These are phyloP conservation scores for Cenchrus fungigraminus DNA, from an alignment of 176 grass and related monocot genomes.

Conservation along the genomic window DNA sequence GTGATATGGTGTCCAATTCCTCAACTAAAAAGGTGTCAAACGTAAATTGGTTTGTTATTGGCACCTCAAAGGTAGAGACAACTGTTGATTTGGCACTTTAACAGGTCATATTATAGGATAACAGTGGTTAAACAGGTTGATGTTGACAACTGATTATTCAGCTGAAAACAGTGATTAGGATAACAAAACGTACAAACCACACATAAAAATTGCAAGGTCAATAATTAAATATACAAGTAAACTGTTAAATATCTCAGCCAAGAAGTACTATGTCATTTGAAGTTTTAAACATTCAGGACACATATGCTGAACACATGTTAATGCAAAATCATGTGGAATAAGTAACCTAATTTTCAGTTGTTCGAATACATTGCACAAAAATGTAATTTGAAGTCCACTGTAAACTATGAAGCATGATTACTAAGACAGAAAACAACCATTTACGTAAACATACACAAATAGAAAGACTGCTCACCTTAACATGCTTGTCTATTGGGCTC, in stretches of 20 bases:
- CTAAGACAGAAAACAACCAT: conserved; percentile 20
- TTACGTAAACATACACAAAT: conserved; percentile 13
- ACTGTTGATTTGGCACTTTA: conserved; percentile 5
- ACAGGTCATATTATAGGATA: conserved; percentile 10
- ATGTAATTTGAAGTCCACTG: background rate
- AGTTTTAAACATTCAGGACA: background rate
- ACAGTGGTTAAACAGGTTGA: too few species aligned
- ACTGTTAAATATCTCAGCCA: background rate
- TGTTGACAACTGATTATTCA: background rate
- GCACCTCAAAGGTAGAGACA: background rate
- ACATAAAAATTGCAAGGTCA: background rate
- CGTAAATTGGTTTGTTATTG: conserved; percentile 1
- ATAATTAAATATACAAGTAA: background rate
- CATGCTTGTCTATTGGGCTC: conserved; percentile 94
- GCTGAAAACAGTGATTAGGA: background rate
- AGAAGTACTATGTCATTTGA: background rate
- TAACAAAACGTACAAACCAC: conserved; percentile 7
- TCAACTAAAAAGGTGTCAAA: background rate
- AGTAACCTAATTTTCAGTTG: conserved; percentile 16
- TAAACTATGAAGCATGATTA: conserved; percentile 25
- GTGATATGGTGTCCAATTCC: background rate
- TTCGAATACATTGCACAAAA: conserved; percentile 15
- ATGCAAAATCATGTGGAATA: conserved; percentile 30
- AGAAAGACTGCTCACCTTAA: conserved; percentile 66
- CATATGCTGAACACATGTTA: background rate